A percentile compares a stretch with the other conserved stretches of the same genome.
Evolutionary conservation across 345 rosid genomes (phyloP).

Genomic region (Lumnitzera littorea): DNA sequence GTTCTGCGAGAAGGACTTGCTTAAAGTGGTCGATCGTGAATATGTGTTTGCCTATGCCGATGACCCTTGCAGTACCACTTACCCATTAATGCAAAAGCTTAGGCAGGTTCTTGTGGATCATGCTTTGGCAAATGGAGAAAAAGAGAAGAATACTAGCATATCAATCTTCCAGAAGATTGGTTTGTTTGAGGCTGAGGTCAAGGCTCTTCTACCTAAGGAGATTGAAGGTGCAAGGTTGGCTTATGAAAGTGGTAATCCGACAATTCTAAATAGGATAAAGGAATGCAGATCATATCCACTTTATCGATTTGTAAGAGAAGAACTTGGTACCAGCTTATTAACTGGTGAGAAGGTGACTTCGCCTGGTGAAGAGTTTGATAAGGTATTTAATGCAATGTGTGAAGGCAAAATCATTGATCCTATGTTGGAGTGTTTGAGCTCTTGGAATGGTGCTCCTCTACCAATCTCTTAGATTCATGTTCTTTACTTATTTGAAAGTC

Average conservation of each 20-base stretch:
- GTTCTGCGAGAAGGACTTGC: conserved; percentile 14
- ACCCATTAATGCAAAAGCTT: conserved; percentile 16
- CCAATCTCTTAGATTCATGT: background rate
- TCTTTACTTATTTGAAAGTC: too few species aligned
- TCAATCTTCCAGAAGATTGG: conserved; percentile 12
- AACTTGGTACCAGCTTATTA: conserved; percentile 1
- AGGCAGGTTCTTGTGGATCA: conserved; percentile 13
- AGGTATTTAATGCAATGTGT: conserved; percentile 10
- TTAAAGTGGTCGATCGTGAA: conserved; percentile 10
- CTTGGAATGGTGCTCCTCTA: conserved; percentile 8
- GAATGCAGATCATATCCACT: conserved; percentile 12
- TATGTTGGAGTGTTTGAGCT: conserved; percentile 8
- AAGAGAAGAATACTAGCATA: conserved; percentile 9
- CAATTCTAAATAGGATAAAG: conserved; percentile 11
- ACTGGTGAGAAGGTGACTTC: conserved; percentile 9
- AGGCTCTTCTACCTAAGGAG: conserved; percentile 10
- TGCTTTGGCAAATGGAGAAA: conserved; percentile 7
- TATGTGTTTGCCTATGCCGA: conserved; percentile 11
- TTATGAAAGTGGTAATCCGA: background rate
- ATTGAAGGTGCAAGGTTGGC: conserved; percentile 9
- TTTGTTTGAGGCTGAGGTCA: conserved; percentile 11
- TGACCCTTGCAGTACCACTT: conserved; percentile 12
- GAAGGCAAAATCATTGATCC: conserved; percentile 9
- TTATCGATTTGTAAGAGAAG: conserved; percentile 9
- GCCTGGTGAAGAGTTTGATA: conserved; percentile 9